These are phyloP conservation scores for Agrocybe praecox DNA, from an alignment of 768 basidiomycete species.

Conservation along the genomic window DNA sequence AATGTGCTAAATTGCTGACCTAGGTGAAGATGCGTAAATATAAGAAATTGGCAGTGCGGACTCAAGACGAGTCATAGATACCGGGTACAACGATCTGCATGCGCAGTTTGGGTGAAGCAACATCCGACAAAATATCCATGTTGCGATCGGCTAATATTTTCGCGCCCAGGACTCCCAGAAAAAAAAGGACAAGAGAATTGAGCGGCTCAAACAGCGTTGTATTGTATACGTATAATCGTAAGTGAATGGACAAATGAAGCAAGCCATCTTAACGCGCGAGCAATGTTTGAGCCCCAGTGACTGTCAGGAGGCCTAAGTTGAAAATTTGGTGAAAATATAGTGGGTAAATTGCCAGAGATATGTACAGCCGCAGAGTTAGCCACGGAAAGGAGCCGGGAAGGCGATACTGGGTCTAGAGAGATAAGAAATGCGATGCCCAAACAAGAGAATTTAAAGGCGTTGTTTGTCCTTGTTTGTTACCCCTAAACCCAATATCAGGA, in stretches of 20 bases:
- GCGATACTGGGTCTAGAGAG: constrained; percentile 10
- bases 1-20: neutral
- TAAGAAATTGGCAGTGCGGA: neutral
- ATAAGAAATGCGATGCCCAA: constrained; percentile 15
- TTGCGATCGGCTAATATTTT: neutral
- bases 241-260: neutral
- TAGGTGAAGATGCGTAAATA: neutral
- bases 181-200: too few relatives aligned
- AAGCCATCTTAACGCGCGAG: neutral
- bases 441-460: constrained; percentile 5
- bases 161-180: too few relatives aligned
- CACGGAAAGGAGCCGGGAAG: constrained; percentile 6
- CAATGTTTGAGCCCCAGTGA: neutral
- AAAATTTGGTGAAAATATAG: too few relatives aligned
- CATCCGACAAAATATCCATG: neutral
- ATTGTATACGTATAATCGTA: neutral
- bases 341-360: too few relatives aligned
- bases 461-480: constrained; percentile 33
- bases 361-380: too few relatives aligned
- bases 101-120: neutral
- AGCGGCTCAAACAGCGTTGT: neutral
- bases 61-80: neutral
- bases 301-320: too few relatives aligned
- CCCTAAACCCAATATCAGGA: constrained; percentile 15
- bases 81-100: neutral